phyloP scores from a whole-genome alignment of 129 eudicot genomes.

The Deinandra increscens region DNA sequence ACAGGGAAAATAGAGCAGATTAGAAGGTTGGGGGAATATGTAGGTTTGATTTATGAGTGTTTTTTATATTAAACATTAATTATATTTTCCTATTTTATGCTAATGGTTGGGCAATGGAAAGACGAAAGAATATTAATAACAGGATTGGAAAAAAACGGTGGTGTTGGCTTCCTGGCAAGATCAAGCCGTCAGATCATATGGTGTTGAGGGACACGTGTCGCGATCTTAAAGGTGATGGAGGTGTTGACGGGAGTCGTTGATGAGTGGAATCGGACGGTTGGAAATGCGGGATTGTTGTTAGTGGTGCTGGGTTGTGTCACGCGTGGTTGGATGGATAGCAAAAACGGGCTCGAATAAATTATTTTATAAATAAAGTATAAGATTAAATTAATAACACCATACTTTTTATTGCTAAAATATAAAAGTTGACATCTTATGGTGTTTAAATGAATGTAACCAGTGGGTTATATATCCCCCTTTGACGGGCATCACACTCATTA shows the following conservation, averaged over 20 bases:
- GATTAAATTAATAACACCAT: neutral
- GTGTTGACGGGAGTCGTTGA: neutral
- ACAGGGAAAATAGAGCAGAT: conserved; percentile 16
- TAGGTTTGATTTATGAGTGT: conserved; percentile 26
- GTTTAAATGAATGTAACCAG: neutral
- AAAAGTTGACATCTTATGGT: neutral
- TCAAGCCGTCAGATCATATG: conserved; percentile 35
- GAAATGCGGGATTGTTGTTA: conserved; percentile 23
- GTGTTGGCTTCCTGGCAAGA: conserved; percentile 32
- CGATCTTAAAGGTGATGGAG: conserved; percentile 2
- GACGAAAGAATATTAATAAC: conserved; percentile 16
- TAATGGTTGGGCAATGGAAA: conserved; percentile 21
- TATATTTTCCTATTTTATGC: neutral
- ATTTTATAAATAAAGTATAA: neutral
- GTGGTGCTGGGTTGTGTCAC: conserved; percentile 32
- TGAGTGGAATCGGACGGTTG: conserved; percentile 33
- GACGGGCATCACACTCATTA: too few relatives aligned
- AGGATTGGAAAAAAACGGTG: conserved; percentile 12
- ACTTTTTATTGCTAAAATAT: neutral
- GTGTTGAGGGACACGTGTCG: conserved; percentile 35
- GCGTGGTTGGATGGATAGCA: conserved; percentile 47
- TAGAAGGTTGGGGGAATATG: conserved; percentile 34
- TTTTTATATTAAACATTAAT: conserved; percentile 10
- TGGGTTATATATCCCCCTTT: too few relatives aligned
- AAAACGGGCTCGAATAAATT: conserved; percentile 1